Percentiles rank a stretch among this genome's conserved stretches.
Conservation (phyloP, 768 basidiomycete genomes). For the Hypholoma fasciculare region DNA sequence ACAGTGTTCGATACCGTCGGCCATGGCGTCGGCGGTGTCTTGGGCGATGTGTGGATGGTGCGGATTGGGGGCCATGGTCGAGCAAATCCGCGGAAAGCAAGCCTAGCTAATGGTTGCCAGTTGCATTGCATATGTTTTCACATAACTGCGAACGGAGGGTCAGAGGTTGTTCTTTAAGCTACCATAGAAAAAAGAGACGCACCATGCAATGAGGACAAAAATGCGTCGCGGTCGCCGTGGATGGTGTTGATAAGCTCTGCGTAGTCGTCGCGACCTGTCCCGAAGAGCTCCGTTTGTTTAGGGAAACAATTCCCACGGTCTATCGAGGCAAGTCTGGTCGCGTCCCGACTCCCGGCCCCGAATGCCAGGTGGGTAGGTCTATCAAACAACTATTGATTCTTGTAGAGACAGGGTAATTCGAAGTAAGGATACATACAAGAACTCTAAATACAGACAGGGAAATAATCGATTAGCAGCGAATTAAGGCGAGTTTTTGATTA, state of each 20-base stretch:
- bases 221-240: not conserved
- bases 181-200: not conserved
- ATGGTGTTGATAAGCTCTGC: not conserved
- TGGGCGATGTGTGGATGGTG: not conserved
- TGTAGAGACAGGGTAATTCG: not conserved
- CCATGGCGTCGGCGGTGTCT: not conserved
- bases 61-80: conserved; percentile 9
- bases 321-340: no score
- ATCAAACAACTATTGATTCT: not conserved
- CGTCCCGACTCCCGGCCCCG: no score
- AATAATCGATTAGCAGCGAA: no score
- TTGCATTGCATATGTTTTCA: conserved; percentile 72
- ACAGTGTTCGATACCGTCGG: not conserved
- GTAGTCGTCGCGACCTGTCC: not conserved
- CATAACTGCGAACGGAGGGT: conserved; percentile 45
- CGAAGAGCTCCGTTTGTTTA: not conserved
- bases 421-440: not conserved
- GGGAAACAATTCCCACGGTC: not conserved
- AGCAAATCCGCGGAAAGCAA: conserved; percentile 14
- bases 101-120: conserved; percentile 54
- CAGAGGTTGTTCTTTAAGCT: no score
- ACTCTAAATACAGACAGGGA: no score
- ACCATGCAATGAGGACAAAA: not conserved
- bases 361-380: no score
- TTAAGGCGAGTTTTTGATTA: no score